Conservation (phyloP, 192 early-diverging fungal genomes). For the Endogone sp. region DNA sequence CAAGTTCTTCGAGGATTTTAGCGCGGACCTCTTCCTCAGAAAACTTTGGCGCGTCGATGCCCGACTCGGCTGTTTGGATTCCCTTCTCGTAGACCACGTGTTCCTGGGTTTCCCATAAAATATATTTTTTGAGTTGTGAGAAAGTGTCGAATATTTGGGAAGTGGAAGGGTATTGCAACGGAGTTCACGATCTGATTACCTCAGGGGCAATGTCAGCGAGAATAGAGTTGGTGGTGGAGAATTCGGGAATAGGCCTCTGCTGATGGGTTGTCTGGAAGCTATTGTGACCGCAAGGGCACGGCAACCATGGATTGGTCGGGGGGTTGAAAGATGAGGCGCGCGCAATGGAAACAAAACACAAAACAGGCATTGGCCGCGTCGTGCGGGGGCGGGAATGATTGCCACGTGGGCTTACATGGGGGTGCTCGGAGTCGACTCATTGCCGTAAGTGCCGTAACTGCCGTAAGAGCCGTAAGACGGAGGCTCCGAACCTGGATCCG, state of each 20-base stretch:
- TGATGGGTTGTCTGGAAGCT: conserved; percentile 9
- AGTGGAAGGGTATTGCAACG: background rate
- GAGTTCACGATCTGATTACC: conserved; percentile 30
- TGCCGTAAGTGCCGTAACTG: background rate
- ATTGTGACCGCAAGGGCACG: conserved; percentile 6
- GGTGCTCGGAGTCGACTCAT: no score
- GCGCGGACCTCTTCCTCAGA: conserved; percentile 46
- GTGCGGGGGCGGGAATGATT: no score
- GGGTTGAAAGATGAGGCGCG: background rate
- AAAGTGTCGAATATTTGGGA: background rate
- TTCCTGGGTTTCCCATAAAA: conserved; percentile 61
- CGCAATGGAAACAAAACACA: no score
- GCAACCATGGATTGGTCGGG: background rate
- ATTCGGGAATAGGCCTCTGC: conserved; percentile 45
- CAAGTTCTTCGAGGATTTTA: conserved; percentile 63
- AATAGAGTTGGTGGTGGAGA: conserved; percentile 69
- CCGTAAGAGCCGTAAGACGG: conserved; percentile 9
- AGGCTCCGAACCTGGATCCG: conserved; percentile 39
- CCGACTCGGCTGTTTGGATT: conserved; percentile 64
- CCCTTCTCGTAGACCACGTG: conserved; percentile 89
- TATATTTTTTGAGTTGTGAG: background rate
- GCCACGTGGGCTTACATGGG: no score
- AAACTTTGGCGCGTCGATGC: conserved; percentile 44
- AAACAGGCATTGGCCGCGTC: no score
- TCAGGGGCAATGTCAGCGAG: conserved; percentile 84